Evolutionary conservation across 768 basidiomycete species (phyloP).

Genomic region (Phanerodontia chrysosporium): DNA sequence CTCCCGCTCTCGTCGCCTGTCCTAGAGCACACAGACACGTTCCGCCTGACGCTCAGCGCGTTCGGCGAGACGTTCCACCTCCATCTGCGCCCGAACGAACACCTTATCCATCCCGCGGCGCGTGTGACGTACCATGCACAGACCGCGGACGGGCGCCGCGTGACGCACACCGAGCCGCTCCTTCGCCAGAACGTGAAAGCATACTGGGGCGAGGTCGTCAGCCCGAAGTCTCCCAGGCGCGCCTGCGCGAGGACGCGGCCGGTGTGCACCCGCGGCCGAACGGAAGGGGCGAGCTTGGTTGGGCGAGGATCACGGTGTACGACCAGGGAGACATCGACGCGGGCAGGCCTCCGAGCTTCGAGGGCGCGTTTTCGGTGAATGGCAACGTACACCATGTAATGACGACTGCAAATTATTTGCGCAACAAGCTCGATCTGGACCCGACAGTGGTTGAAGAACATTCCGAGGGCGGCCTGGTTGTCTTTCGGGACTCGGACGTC

Average conservation of each 20-base stretch:
- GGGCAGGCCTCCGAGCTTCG: constrained; percentile 55
- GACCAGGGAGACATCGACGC: constrained; percentile 46
- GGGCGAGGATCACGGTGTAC: constrained; percentile 76
- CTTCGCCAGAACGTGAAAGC: constrained; percentile 59
- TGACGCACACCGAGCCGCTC: constrained; percentile 56
- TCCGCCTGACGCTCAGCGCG: constrained; percentile 64
- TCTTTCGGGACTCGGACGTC: constrained; percentile 73
- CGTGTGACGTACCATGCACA: constrained; percentile 63
- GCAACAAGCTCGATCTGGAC: constrained; percentile 55
- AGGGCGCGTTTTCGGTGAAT: constrained; percentile 69
- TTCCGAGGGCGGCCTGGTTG: constrained; percentile 53
- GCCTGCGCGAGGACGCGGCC: constrained; percentile 62
- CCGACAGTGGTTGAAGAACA: constrained; percentile 43
- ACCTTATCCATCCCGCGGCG: constrained; percentile 76
- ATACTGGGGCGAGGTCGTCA: constrained; percentile 74
- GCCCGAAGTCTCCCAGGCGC: constrained; percentile 44
- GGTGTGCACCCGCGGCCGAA: constrained; percentile 42
- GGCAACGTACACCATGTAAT: constrained; percentile 69
- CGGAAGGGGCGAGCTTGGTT: constrained; percentile 50
- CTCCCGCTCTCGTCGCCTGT: constrained; percentile 36
- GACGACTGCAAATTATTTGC: constrained; percentile 67
- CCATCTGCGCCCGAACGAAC: constrained; percentile 72
- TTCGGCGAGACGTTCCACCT: constrained; percentile 65
- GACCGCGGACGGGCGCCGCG: constrained; percentile 43
- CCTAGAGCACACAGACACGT: constrained; percentile 64